A percentile compares a stretch with the other conserved stretches of the same genome.
Evolutionary conservation across 129 eudicot genomes (phyloP).

Genomic region (Arctium minus): DNA sequence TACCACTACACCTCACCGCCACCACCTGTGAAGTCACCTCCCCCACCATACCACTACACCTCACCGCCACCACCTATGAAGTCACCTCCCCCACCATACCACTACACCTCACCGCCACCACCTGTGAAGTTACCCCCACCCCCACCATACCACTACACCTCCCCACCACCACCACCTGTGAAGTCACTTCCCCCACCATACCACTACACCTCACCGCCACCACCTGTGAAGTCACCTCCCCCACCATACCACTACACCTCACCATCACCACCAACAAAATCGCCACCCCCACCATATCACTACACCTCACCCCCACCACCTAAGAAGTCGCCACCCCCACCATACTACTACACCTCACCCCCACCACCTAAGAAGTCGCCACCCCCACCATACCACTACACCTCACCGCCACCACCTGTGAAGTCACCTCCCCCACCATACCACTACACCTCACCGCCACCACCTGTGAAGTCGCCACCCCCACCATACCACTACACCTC

Average conservation of each 20-base stretch:
- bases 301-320: slow-evolving; percentile 21
- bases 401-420: slow-evolving; percentile 11
- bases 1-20: slow-evolving; percentile 21
- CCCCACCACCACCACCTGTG: slow-evolving; percentile 14
- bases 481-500: slow-evolving; percentile 14
- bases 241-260: slow-evolving; percentile 22
- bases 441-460: slow-evolving; percentile 10
- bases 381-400: slow-evolving; percentile 2
- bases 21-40: slow-evolving; percentile 1
- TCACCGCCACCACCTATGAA: background rate
- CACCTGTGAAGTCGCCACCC: background rate
- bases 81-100: slow-evolving; percentile 27
- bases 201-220: slow-evolving; percentile 29
- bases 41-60: slow-evolving; percentile 3
- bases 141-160: slow-evolving; percentile 24
- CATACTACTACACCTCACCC: slow-evolving; percentile 12
- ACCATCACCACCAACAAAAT: slow-evolving; percentile 10
- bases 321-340: background rate
- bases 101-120: slow-evolving; percentile 13
- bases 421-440: slow-evolving; percentile 13
- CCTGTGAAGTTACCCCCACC: slow-evolving; percentile 3
- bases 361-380: slow-evolving; percentile 9
- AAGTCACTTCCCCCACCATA: slow-evolving; percentile 18
- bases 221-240: slow-evolving; percentile 5
- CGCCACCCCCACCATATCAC: slow-evolving; percentile 14